These are phyloP conservation scores for Dysphania ambrosioides DNA, from an alignment of 148 eudicot genomes.

Conservation along the genomic window DNA sequence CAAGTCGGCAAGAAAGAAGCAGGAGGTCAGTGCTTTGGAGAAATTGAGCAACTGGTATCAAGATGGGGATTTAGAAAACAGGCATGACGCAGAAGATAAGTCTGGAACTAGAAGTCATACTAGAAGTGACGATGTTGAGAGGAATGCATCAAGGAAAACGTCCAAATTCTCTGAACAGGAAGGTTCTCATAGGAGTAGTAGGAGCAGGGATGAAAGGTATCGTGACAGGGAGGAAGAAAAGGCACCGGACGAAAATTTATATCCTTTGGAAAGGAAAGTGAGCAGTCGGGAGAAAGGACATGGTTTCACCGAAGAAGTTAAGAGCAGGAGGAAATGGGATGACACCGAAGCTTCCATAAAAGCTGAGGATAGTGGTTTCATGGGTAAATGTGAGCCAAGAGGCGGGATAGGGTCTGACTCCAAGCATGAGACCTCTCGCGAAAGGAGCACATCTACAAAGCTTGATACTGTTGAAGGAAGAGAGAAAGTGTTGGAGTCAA, in stretches of 20 bases:
- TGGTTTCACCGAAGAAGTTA: constrained; percentile 35
- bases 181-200: constrained; percentile 41
- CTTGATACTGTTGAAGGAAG: constrained; percentile 33
- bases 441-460: constrained; percentile 31
- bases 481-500: constrained; percentile 37
- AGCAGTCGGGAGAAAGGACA: constrained; percentile 41
- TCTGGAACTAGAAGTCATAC: constrained; percentile 41
- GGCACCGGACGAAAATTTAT: constrained; percentile 41
- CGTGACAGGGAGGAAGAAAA: constrained; percentile 47
- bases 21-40: constrained; percentile 70
- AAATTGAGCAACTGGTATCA: constrained; percentile 80
- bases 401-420: constrained; percentile 34
- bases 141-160: constrained; percentile 39
- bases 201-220: constrained; percentile 43
- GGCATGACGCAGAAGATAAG: constrained; percentile 52
- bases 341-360: constrained; percentile 38
- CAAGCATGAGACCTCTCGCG: constrained; percentile 40
- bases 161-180: constrained; percentile 56
- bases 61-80: constrained; percentile 64
- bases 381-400: constrained; percentile 34
- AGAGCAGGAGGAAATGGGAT: constrained; percentile 54
- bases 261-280: constrained; percentile 41
- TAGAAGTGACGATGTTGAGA: constrained; percentile 54
- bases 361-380: constrained; percentile 32
- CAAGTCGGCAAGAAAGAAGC: constrained; percentile 49